Percentiles rank a stretch among this genome's conserved stretches.
Evolutionary conservation across 306 rosid species (phyloP).

Genomic region (Pterocarpus macrocarpus): DNA sequence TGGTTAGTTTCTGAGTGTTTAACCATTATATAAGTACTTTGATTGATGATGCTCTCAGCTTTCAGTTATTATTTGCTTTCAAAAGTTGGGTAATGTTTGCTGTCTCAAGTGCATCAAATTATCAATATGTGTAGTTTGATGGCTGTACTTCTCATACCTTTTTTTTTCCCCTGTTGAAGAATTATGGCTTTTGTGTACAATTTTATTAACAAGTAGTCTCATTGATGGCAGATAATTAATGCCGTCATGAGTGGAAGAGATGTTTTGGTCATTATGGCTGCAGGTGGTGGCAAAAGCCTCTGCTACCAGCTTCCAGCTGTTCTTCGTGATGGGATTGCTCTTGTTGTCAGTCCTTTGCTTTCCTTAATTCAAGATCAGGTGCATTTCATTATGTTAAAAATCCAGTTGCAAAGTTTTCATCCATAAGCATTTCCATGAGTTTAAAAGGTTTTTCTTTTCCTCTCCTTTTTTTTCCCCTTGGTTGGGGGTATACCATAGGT

Average conservation of each 20-base stretch:
- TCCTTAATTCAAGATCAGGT: conserved; percentile 99
- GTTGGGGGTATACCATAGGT: conserved; percentile 63
- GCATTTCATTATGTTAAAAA: conserved; percentile 42
- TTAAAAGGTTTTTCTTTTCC: conserved; percentile 15
- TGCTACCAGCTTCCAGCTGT: conserved; percentile 97
- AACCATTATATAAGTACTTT: conserved; percentile 33
- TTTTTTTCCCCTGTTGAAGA: not conserved
- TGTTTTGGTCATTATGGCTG: conserved; percentile 96
- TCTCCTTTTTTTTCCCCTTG: not conserved
- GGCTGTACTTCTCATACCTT: conserved; percentile 17
- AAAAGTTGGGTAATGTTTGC: conserved; percentile 9
- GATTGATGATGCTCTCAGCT: conserved; percentile 4
- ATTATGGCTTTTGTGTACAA: not conserved
- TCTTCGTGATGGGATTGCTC: conserved; percentile 84
- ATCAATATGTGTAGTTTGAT: not conserved
- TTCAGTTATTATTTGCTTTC: conserved; percentile 36
- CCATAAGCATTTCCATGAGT: conserved; percentile 19
- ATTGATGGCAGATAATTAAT: conserved; percentile 75
- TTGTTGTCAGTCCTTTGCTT: conserved; percentile 95
- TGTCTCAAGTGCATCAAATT: not conserved
- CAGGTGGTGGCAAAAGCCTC: conserved; percentile 99
- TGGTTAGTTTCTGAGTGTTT: conserved; percentile 9
- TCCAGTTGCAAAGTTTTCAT: conserved; percentile 1
- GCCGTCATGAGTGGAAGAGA: conserved; percentile 90
- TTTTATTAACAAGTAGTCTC: conserved; percentile 48